Percentiles rank a stretch among this genome's conserved stretches.
Conservation (phyloP, 2,329 filamentous ascomycete genomes). For the Fusarium temperatum region DNA sequence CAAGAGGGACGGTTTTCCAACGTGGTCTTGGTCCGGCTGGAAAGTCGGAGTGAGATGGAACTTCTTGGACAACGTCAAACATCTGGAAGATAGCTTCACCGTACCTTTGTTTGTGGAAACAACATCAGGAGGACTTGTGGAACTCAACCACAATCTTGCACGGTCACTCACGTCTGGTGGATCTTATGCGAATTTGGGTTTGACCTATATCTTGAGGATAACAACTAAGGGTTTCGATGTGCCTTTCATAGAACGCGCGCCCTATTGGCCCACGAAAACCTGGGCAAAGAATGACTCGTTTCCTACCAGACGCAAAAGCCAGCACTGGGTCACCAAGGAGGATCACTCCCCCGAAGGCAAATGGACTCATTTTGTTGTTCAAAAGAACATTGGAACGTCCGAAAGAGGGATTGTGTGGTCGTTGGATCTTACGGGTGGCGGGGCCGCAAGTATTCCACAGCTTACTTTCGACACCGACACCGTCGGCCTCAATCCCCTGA, state of each 20-base stretch:
- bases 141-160: accelerated
- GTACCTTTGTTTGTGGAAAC: neutral
- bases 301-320: neutral
- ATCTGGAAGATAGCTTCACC: neutral
- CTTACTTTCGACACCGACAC: neutral
- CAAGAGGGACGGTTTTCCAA: neutral
- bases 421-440: neutral
- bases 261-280: neutral
- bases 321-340: neutral
- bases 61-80: accelerated
- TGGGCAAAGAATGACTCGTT: neutral
- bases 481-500: neutral
- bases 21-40: neutral
- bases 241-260: neutral
- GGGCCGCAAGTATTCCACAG: accelerated
- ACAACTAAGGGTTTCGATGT: neutral
- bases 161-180: accelerated
- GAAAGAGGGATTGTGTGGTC: neutral
- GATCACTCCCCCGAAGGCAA: accelerated
- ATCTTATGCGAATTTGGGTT: accelerated
- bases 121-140: accelerated
- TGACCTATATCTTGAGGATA: neutral
- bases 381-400: neutral
- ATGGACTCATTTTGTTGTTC: neutral
- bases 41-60: neutral